Evolutionary conservation across 2,329 filamentous ascomycete genomes (phyloP).

Genomic region (Madurella fahalii): DNA sequence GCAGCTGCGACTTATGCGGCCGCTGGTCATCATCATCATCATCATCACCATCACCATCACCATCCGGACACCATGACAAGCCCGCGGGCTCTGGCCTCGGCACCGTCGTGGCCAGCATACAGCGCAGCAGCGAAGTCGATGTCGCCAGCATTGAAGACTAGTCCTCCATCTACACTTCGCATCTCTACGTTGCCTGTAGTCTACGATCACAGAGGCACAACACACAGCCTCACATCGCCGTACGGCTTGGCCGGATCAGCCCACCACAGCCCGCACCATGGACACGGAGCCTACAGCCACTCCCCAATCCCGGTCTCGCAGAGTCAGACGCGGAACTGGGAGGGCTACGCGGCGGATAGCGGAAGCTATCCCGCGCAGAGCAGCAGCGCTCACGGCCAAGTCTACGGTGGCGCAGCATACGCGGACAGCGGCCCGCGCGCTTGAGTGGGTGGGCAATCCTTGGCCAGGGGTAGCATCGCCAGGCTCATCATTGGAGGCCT

Average conservation of each 20-base stretch:
- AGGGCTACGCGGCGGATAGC: slow-evolving; percentile 20
- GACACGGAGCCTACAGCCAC: slow-evolving; percentile 20
- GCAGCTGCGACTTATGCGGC: slow-evolving; percentile 38
- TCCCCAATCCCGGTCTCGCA: slow-evolving; percentile 18
- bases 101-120: slow-evolving; percentile 48
- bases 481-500: not conserved
- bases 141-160: slow-evolving; percentile 39
- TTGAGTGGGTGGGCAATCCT: slow-evolving; percentile 12
- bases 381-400: slow-evolving; percentile 29
- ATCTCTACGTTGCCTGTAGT: slow-evolving; percentile 38
- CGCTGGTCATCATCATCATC: slow-evolving; percentile 37
- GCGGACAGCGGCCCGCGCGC: slow-evolving; percentile 24
- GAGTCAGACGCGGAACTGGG: slow-evolving; percentile 23
- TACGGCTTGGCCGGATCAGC: slow-evolving; percentile 22
- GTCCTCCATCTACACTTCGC: slow-evolving; percentile 33
- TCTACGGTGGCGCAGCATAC: slow-evolving; percentile 23
- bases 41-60: slow-evolving; percentile 16
- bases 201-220: slow-evolving; percentile 29
- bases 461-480: not conserved
- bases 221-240: slow-evolving; percentile 23
- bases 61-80: slow-evolving; percentile 50
- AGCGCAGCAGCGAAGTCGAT: slow-evolving; percentile 41
- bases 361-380: slow-evolving; percentile 20
- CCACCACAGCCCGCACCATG: slow-evolving; percentile 20
- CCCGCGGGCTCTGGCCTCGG: slow-evolving; percentile 48